Conservation (phyloP, 179 eudicot genomes). For the Camellia oleifera region DNA sequence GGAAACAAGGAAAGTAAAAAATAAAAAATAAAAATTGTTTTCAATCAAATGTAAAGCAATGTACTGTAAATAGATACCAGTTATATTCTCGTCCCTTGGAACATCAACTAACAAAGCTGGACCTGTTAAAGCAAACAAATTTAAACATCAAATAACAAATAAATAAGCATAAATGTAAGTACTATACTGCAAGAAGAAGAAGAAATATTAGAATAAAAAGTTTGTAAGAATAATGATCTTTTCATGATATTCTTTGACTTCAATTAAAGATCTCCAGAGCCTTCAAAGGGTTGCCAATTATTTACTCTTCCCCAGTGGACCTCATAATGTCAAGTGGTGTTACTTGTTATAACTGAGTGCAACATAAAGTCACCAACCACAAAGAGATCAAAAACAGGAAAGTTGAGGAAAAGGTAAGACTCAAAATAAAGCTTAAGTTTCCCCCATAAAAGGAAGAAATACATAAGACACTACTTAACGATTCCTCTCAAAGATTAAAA, state of each 20-base stretch:
- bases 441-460: no score
- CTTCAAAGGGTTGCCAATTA: no score
- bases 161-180: not conserved
- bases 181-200: not conserved
- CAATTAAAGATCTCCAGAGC: no score
- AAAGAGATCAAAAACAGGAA: no score
- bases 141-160: slow-evolving; percentile 1
- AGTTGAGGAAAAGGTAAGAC: no score
- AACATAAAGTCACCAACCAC: no score
- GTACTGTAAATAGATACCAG: slow-evolving; percentile 43
- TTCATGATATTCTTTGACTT: not conserved
- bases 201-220: not conserved
- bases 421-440: no score
- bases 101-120: slow-evolving; percentile 86
- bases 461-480: not conserved
- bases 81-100: slow-evolving; percentile 76
- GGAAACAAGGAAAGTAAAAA: not conserved
- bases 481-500: not conserved
- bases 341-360: no score
- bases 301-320: no score
- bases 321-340: no score
- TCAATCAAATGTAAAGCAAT: not conserved
- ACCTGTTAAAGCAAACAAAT: slow-evolving; percentile 40
- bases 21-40: not conserved
- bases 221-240: not conserved